Evolutionary conservation across 106 monocot genomes (phyloP), one percentile per base, ranked within the genome.

Genomic region (Acorus calamus): DNA sequence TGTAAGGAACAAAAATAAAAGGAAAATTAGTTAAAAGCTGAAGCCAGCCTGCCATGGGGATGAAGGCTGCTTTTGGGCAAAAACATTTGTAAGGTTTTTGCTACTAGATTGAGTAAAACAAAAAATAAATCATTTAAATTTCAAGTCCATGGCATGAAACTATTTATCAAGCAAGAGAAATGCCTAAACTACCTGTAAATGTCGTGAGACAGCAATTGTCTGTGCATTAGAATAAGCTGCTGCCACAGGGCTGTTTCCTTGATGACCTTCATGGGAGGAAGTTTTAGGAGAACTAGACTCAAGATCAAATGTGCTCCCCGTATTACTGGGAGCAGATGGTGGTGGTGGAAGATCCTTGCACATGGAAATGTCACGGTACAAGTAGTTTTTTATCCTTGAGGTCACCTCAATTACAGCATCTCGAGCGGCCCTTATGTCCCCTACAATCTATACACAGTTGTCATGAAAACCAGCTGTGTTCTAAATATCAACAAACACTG

Each of bases 371-470:
- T 98, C 91, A 62, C 64, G 78, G 76, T 68, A 98, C 8, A 88
- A 51, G 62, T 72, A 78, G 79, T 74, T 82, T 6, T 85, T 77
- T 57, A 98, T 63, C 41, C 75, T 85, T 51, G 77, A 51, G 42
- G 98, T 98, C 66, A 98, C 62, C 11, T 83, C 83, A 7, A 88
- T 46, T 69, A 98, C 81, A 69, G 98, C 98, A 68, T 79, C 78
- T 44, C 98, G 80, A 52, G 98, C 87, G 10, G 83, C 92, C 76
- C 77, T 76, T 67, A 98, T 92, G 66, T 98, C 98, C 50, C 98
- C 98, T 49, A 98, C 98, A 81, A 98, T 98, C 98, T 98, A 74
- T 59, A 76, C 71, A 46, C 71, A 78, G 5, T 47, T 11, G 5
- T 28, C 11, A 6, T 6, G 7, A 59, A 59, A 42, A 42, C 43